phyloP scores from a whole-genome alignment of 139 green algal genomes.

The Coelastrella sp. region DNA sequence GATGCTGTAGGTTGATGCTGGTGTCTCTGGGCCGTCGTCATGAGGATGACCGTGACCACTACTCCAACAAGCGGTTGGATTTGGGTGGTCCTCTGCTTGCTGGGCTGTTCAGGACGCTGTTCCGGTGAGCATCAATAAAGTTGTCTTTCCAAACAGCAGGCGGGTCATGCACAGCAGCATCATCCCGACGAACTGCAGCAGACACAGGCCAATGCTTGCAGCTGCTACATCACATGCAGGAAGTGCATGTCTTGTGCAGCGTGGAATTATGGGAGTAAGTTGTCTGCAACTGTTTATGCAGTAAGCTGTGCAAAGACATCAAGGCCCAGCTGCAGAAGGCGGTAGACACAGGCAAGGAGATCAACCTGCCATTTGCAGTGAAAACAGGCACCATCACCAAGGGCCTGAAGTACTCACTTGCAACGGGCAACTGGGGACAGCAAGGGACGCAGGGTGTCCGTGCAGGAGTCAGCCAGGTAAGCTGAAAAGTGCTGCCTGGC shows the following conservation, averaged over 20 bases:
- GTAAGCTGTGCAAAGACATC: slow-evolving; percentile 91
- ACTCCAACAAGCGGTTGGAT: slow-evolving; percentile 98
- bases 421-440: slow-evolving; percentile 98
- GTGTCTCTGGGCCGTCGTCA: slow-evolving; percentile 77
- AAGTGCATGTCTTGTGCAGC: too few relatives aligned
- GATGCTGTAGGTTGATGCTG: slow-evolving; percentile 79
- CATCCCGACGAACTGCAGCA: too few relatives aligned
- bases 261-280: too few relatives aligned
- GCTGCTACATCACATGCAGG: too few relatives aligned
- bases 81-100: slow-evolving; percentile 88
- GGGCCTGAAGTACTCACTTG: slow-evolving; percentile 96
- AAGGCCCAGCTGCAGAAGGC: slow-evolving; percentile 81
- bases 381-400: slow-evolving; percentile 93
- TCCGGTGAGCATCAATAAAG: slow-evolving; percentile 60
- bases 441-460: slow-evolving; percentile 82
- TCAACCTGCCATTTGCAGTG: slow-evolving; percentile 88
- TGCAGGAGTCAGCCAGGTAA: slow-evolving; percentile 88
- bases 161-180: too few relatives aligned
- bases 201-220: too few relatives aligned
- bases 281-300: background rate
- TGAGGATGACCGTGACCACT: slow-evolving; percentile 98
- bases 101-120: slow-evolving; percentile 90
- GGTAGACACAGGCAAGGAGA: slow-evolving; percentile 79
- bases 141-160: background rate
- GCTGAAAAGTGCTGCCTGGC: background rate